Evolutionary conservation across 75 land plant genomes (phyloP).

Genomic region (Cryptomeria japonica): DNA sequence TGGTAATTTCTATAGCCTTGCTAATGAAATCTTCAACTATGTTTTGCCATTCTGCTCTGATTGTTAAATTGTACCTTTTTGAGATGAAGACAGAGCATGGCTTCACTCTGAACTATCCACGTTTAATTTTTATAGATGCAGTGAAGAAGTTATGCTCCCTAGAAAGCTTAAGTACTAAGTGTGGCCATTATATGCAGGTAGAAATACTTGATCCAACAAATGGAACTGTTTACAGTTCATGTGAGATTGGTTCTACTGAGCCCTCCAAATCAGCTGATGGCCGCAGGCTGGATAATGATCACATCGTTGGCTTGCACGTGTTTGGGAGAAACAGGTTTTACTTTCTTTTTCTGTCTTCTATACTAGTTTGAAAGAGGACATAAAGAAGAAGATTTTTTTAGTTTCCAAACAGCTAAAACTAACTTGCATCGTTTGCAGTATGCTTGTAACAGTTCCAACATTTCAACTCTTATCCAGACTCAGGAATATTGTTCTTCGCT

Average conservation of each 20-base stretch:
- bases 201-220: slow-evolving; percentile 61
- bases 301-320: slow-evolving; percentile 57
- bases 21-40: background rate
- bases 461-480: background rate
- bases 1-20: slow-evolving; percentile 37
- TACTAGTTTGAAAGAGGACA: background rate
- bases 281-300: slow-evolving; percentile 31
- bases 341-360: background rate
- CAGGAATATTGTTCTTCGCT: background rate
- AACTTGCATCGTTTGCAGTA: background rate
- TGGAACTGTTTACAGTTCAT: slow-evolving; percentile 37
- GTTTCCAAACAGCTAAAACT: background rate
- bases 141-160: background rate
- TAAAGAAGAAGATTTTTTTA: background rate
- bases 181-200: slow-evolving; percentile 32
- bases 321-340: slow-evolving; percentile 26
- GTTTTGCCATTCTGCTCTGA: background rate
- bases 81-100: background rate
- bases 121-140: background rate
- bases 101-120: background rate
- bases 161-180: background rate
- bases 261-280: background rate
- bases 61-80: background rate
- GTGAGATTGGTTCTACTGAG: slow-evolving; percentile 20
- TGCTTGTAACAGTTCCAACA: background rate